Percentiles rank a stretch among this genome's conserved stretches.
Evolutionary conservation across 352 stramenopile genomes (phyloP).

Genomic region (Phytophthora podocarpi): DNA sequence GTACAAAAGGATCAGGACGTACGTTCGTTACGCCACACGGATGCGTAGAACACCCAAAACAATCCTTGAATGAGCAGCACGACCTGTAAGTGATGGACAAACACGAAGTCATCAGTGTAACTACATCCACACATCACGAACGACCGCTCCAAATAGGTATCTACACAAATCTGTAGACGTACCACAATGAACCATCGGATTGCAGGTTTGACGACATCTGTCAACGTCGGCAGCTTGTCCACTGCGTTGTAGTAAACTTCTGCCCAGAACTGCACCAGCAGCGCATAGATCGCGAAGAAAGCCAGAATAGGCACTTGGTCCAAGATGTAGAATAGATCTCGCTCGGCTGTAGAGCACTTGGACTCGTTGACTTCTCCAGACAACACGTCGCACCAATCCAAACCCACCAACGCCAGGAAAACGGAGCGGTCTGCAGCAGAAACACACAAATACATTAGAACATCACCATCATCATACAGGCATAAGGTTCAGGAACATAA

Average conservation of each 20-base stretch:
- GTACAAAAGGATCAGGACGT: slow-evolving; percentile 20
- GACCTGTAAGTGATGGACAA: slow-evolving; percentile 32
- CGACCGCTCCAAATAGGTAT: background rate
- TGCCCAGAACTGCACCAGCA: slow-evolving; percentile 89
- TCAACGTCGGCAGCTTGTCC: slow-evolving; percentile 68
- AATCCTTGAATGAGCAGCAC: slow-evolving; percentile 65
- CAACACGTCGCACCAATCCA: slow-evolving; percentile 85
- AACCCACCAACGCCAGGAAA: slow-evolving; percentile 75
- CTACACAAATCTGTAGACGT: slow-evolving; percentile 1
- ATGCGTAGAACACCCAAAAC: slow-evolving; percentile 85
- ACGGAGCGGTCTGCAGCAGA: slow-evolving; percentile 51
- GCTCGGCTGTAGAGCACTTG: slow-evolving; percentile 62
- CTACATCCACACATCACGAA: background rate
- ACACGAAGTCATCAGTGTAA: background rate
- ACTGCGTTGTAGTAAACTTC: slow-evolving; percentile 91
- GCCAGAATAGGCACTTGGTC: slow-evolving; percentile 84
- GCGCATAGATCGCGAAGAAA: slow-evolving; percentile 82
- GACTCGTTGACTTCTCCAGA: slow-evolving; percentile 65
- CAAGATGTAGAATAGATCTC: slow-evolving; percentile 87
- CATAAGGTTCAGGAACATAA: background rate
- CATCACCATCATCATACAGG: background rate
- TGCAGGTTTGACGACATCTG: slow-evolving; percentile 69
- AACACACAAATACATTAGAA: background rate
- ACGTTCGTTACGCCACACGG: slow-evolving; percentile 74
- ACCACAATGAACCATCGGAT: slow-evolving; percentile 71